These are phyloP conservation scores for Spathaspora jeffriesii DNA, from an alignment of 1,139 yeast species.

Conservation along the genomic window DNA sequence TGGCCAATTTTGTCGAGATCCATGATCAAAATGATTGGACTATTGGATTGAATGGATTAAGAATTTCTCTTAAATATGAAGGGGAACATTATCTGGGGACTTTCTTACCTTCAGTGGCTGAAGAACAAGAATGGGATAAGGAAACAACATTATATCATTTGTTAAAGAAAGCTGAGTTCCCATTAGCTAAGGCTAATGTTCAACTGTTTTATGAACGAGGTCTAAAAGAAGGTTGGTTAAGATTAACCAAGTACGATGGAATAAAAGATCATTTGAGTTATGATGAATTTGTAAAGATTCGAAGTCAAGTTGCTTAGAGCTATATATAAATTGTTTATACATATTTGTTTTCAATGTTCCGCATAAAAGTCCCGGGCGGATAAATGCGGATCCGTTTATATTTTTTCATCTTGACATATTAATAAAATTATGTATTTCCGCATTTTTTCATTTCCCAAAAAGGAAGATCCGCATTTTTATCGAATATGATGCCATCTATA, in stretches of 20 bases:
- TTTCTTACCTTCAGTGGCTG: conserved; percentile 87
- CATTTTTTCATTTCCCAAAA: not conserved
- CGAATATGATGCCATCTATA: not conserved
- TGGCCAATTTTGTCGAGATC: conserved; percentile 59
- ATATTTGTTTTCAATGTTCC: not conserved
- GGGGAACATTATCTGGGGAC: conserved; percentile 62
- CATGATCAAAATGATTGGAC: conserved; percentile 67
- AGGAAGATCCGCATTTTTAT: not conserved
- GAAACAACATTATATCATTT: conserved; percentile 69
- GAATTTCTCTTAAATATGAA: conserved; percentile 46
- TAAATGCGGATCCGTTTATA: conserved; percentile 1
- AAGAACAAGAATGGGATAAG: conserved; percentile 86
- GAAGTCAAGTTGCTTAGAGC: conserved; percentile 7
- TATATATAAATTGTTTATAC: not conserved
- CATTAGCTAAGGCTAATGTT: conserved; percentile 17
- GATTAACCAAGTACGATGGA: conserved; percentile 40
- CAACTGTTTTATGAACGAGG: conserved; percentile 31
- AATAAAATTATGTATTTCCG: not conserved
- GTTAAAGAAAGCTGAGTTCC: conserved; percentile 65
- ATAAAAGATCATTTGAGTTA: conserved; percentile 28
- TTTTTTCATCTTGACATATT: not conserved
- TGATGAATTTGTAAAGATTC: conserved; percentile 22
- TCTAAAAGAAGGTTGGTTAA: conserved; percentile 34
- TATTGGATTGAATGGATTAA: conserved; percentile 81
- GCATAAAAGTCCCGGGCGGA: conserved; percentile 1